phyloP scores from a whole-genome alignment of 371 early-diverging fungal genomes.

The Zopfochytrium polystomum region DNA sequence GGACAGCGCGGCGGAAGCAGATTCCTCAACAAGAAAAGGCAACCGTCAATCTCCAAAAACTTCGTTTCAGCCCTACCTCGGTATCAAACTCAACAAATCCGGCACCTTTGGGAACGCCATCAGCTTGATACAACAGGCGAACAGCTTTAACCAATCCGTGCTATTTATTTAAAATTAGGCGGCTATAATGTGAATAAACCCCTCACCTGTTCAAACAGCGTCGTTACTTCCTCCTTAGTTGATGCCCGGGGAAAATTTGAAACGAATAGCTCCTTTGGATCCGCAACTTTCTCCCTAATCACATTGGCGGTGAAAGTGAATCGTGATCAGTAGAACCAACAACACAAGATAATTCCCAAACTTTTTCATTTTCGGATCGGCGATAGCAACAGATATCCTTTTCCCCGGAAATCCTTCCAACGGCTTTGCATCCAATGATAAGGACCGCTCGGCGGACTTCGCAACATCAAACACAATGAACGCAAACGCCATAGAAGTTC shows the following conservation, averaged over 20 bases:
- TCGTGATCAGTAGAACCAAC: not conserved
- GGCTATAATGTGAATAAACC: not conserved
- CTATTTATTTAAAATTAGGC: slow-evolving; percentile 20
- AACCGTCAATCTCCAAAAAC: not conserved
- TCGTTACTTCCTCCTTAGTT: slow-evolving; percentile 33
- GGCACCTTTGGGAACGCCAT: slow-evolving; percentile 32
- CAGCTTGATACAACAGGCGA: slow-evolving; percentile 20
- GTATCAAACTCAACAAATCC: slow-evolving; percentile 46
- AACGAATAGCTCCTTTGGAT: slow-evolving; percentile 39
- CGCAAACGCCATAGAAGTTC: slow-evolving; percentile 41
- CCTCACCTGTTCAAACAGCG: slow-evolving; percentile 30
- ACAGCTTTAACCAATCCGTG: slow-evolving; percentile 38
- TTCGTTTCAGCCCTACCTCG: slow-evolving; percentile 23
- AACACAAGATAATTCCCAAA: not conserved
- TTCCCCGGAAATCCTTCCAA: slow-evolving; percentile 22
- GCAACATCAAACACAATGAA: slow-evolving; percentile 43
- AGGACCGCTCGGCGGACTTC: slow-evolving; percentile 33
- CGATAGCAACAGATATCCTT: slow-evolving; percentile 40
- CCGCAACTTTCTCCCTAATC: slow-evolving; percentile 28
- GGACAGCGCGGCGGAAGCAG: slow-evolving; percentile 35
- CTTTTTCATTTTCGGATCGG: slow-evolving; percentile 39
- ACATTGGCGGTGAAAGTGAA: not conserved
- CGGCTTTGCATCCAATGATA: slow-evolving; percentile 25
- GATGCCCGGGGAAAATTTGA: slow-evolving; percentile 37
- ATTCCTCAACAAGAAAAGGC: slow-evolving; percentile 22